These are phyloP conservation scores for Immersiporthe knoxdaviesiana DNA, from an alignment of 2,329 filamentous ascomycete genomes.

Conservation along the genomic window DNA sequence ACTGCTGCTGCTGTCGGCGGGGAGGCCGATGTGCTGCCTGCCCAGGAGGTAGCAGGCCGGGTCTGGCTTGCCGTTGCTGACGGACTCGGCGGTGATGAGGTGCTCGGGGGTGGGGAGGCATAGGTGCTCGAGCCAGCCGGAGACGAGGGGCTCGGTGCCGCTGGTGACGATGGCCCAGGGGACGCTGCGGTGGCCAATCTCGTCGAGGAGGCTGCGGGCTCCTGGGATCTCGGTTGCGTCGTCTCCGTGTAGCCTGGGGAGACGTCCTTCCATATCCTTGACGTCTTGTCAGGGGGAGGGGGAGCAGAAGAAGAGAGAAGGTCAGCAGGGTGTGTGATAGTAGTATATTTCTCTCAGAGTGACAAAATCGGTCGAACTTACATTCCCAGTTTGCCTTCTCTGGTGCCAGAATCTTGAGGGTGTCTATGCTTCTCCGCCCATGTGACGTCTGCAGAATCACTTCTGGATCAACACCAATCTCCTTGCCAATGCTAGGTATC, in stretches of 20 bases:
- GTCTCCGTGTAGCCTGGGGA: conserved; percentile 75
- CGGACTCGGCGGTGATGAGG: conserved; percentile 76
- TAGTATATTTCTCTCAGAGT: neutral
- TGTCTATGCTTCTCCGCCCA: conserved; percentile 86
- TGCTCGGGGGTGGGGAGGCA: conserved; percentile 66
- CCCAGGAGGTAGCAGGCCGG: conserved; percentile 75
- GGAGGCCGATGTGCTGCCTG: conserved; percentile 60
- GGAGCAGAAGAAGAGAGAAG: too few relatives aligned
- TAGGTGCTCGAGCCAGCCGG: conserved; percentile 72
- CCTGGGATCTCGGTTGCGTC: conserved; percentile 88
- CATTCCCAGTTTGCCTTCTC: conserved; percentile 92
- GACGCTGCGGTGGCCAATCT: conserved; percentile 62
- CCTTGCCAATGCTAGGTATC: conserved; percentile 67
- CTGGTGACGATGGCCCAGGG: conserved; percentile 90
- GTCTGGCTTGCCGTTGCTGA: conserved; percentile 76
- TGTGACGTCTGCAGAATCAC: conserved; percentile 90
- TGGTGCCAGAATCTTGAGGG: conserved; percentile 76
- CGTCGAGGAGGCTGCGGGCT: conserved; percentile 69
- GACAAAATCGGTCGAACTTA: conserved; percentile 50
- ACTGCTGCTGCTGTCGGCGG: conserved; percentile 45
- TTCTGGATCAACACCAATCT: conserved; percentile 82
- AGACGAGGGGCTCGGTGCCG: conserved; percentile 68
- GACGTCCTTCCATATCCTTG: conserved; percentile 72
- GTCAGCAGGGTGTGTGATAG: neutral
- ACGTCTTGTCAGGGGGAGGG: conserved; percentile 66